A percentile compares a stretch with the other conserved stretches of the same genome.
phyloP scores from a whole-genome alignment of 306 rosid species.

The Argentina anserina region DNA sequence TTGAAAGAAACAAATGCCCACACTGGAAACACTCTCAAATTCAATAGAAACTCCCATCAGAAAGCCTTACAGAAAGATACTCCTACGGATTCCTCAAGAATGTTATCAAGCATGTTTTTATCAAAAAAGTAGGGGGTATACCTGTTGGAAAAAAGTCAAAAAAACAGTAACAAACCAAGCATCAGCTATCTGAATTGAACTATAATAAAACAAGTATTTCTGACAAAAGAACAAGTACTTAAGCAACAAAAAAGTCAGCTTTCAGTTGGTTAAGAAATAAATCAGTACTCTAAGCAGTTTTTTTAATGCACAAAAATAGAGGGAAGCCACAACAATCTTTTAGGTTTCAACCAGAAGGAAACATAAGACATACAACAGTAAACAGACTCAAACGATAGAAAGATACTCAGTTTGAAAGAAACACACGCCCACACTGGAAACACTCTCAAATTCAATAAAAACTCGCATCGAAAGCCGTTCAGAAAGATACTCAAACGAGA shows the following conservation, averaged over 20 bases:
- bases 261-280: slow-evolving; percentile 3
- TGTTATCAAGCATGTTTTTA: slow-evolving; percentile 89
- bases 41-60: too few species aligned
- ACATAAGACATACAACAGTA: neutral
- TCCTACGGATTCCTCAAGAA: slow-evolving; percentile 98
- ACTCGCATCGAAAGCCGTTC: too few species aligned
- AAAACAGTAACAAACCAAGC: slow-evolving; percentile 29
- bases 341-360: neutral
- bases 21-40: too few species aligned
- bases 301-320: neutral
- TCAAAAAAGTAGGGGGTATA: slow-evolving; percentile 98
- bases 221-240: slow-evolving; percentile 12
- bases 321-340: neutral
- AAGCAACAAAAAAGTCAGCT: neutral
- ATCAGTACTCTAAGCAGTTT: neutral
- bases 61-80: too few species aligned
- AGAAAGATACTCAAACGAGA: too few species aligned
- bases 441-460: too few species aligned
- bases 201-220: slow-evolving; percentile 1
- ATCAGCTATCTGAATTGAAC: slow-evolving; percentile 21
- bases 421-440: too few species aligned
- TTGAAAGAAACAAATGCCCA: too few species aligned
- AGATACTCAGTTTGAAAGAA: too few species aligned
- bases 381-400: too few species aligned
- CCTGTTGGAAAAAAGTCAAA: too few species aligned